Conservation (phyloP, 345 rosid species). For the Stellera chamaejasme region DNA sequence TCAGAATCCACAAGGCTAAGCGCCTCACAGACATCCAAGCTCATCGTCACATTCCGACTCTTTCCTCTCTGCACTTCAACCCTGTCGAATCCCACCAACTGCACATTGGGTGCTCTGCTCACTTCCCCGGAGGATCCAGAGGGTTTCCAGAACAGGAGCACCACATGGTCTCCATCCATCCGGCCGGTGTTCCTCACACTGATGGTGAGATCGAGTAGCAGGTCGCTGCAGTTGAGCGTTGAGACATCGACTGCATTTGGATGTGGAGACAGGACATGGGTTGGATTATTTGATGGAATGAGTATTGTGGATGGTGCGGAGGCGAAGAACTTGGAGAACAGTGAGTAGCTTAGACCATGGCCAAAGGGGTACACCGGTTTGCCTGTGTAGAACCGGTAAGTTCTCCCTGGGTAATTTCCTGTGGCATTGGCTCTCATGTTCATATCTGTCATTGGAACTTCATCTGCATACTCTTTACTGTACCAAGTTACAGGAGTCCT, state of each 20-base stretch:
- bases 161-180: conserved; percentile 33
- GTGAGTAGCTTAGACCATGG: conserved; percentile 40
- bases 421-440: conserved; percentile 31
- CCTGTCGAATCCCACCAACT: conserved; percentile 44
- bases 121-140: conserved; percentile 16
- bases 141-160: conserved; percentile 42
- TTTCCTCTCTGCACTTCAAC: conserved; percentile 30
- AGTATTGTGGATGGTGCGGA: conserved; percentile 20
- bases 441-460: conserved; percentile 41
- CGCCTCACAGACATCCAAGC: conserved; percentile 32
- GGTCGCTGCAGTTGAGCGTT: conserved; percentile 20
- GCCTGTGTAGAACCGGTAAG: conserved; percentile 33
- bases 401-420: conserved; percentile 29
- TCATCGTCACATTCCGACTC: conserved; percentile 23
- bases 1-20: conserved; percentile 34
- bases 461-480: conserved; percentile 21
- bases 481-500: conserved; percentile 39
- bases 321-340: conserved; percentile 20
- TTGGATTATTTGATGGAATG: not conserved
- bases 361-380: conserved; percentile 26
- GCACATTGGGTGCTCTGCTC: conserved; percentile 23
- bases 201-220: conserved; percentile 15
- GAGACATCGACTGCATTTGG: conserved; percentile 26
- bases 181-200: conserved; percentile 35
- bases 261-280: not conserved